Evolutionary conservation across 257 asterid genomes (phyloP), one percentile per base, ranked within the genome.

Genomic region (Nicotiana sylvestris): DNA sequence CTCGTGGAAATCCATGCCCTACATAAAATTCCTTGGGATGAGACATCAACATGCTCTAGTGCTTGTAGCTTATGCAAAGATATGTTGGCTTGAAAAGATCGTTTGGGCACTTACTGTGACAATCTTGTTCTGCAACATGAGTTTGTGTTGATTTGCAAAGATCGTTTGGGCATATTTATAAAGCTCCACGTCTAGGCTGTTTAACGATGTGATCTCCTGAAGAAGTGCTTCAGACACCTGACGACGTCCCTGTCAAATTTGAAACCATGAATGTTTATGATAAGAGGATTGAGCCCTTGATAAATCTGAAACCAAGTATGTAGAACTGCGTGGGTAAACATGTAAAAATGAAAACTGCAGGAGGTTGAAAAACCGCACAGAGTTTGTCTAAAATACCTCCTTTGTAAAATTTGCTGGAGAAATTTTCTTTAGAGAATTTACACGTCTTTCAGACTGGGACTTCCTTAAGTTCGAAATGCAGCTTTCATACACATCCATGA

Each of bases 381-480:
- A 1, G 43, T 51, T 15, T 76, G 29, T 43, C 66, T 65, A 16
- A 21, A 46, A 27, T 90, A 93, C 99, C 97, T 94, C 95, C 86
- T 91, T 94, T 11, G 99, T 92, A 74, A 96, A 94, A 89, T 96
- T 96, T 77, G 90, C 97, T 74, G 98, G 98, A 82, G 87, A 69
- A 86, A 96, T 88, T 64, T 82, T 89, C 86, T 90, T 90, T 57
- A 94, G 88, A 79, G 99, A 94, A 78, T 86, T 87, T 43, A 77
- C 78, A 17, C 98, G 97, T 43, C 98, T 86, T 80, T 87, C 91
- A 27, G 90, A 76, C 85, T 92, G 98, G 78, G 92, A 43, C 53
- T 76, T 82, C 83, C 98, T 85, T 85, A 94, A 86, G 83, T 81
- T 51, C 39, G 88, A 70, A 81, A 90, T 89, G 81, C 99, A 96